These are phyloP conservation scores for Agaricus blazei DNA, from an alignment of 768 basidiomycete genomes.

Conservation along the genomic window DNA sequence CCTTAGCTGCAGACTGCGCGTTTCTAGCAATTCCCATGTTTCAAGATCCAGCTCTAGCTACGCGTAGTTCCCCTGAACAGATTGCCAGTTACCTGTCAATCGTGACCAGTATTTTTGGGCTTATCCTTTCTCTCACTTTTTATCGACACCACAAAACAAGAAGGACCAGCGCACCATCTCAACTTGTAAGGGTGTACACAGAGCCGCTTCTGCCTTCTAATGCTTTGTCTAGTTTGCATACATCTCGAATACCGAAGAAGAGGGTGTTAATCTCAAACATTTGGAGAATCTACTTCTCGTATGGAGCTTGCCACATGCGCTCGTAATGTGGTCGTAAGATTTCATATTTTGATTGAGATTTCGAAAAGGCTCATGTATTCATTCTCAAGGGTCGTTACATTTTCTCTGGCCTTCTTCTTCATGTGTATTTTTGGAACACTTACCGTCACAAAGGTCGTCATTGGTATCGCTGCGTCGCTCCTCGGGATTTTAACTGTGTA, in stretches of 20 bases:
- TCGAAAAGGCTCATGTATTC: too few species aligned
- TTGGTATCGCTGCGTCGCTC: neutral
- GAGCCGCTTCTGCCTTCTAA: neutral
- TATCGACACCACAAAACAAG: neutral
- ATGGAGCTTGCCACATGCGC: conserved; percentile 6
- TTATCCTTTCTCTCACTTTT: conserved; percentile 1
- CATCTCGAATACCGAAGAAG: neutral
- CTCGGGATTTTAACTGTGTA: neutral
- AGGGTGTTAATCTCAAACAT: neutral
- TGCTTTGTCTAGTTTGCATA: neutral
- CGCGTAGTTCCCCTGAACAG: conserved; percentile 3
- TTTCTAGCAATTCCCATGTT: conserved; percentile 8
- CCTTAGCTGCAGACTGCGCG: conserved; percentile 4
- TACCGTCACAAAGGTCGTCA: neutral
- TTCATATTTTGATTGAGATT: too few species aligned
- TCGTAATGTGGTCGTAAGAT: conserved; percentile 8
- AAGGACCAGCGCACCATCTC: neutral
- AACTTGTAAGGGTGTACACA: neutral
- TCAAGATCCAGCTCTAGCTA: neutral
- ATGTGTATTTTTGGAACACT: conserved; percentile 4
- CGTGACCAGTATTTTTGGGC: neutral
- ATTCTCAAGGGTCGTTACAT: neutral
- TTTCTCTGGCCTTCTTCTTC: conserved; percentile 3
- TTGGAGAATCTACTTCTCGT: conserved; percentile 2
- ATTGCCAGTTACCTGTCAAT: conserved; percentile 6